Percentiles rank a stretch among this genome's conserved stretches.
Evolutionary conservation across 176 grass and related monocot species (phyloP).

Genomic region (Calamus simplicifolius): DNA sequence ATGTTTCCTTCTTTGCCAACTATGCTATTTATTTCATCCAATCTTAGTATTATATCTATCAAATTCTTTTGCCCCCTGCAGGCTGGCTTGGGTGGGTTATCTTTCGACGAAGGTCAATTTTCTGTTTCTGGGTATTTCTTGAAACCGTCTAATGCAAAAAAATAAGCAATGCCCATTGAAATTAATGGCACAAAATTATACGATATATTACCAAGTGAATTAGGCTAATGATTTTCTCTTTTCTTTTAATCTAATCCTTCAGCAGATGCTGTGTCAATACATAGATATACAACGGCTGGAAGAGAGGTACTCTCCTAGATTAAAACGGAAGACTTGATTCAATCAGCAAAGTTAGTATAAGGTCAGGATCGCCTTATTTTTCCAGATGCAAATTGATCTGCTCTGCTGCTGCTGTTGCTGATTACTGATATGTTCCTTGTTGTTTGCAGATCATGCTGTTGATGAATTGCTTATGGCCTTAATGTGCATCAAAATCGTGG

Average conservation of each 20-base stretch:
- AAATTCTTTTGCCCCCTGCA: slow-evolving; percentile 15
- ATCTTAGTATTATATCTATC: neutral
- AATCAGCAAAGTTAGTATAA: slow-evolving; percentile 69
- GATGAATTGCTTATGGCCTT: too few species aligned
- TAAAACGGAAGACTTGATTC: slow-evolving; percentile 78
- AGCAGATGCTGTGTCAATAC: neutral
- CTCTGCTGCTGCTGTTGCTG: neutral
- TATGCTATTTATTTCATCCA: neutral
- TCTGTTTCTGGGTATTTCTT: slow-evolving; percentile 76
- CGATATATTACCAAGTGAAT: too few species aligned
- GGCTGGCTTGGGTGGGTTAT: slow-evolving; percentile 92
- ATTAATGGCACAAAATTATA: too few species aligned
- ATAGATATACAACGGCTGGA: slow-evolving; percentile 73
- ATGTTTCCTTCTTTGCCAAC: too few species aligned
- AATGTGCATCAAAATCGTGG: too few species aligned
- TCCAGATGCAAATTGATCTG: slow-evolving; percentile 51
- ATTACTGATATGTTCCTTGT: neutral
- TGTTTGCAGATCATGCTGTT: neutral
- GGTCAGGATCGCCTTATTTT: slow-evolving; percentile 74
- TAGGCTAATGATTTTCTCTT: too few species aligned
- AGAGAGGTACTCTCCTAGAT: slow-evolving; percentile 79
- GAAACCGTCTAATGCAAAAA: neutral
- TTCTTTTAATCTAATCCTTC: too few species aligned
- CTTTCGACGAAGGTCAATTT: slow-evolving; percentile 98
- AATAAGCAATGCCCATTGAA: too few species aligned